Percentiles rank a stretch among this genome's conserved stretches.
Conservation (phyloP, 768 basidiomycete genomes). For the Leccinellum rugosiceps region DNA sequence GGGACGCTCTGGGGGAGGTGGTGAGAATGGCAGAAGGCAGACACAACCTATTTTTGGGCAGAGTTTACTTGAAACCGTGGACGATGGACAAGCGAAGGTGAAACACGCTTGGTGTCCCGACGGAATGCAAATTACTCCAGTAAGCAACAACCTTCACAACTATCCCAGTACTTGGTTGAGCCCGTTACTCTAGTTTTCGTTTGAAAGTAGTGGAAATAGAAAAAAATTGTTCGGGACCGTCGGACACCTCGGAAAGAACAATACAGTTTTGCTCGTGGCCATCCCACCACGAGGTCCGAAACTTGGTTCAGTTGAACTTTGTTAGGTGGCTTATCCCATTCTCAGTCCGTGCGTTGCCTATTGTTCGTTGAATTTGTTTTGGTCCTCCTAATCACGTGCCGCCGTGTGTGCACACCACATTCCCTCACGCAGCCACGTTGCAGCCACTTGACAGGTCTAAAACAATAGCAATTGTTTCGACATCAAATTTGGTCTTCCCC, state of each 20-base stretch:
- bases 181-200: constrained; percentile 1
- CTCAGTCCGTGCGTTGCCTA: constrained; percentile 7
- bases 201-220: not conserved
- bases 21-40: constrained; percentile 59
- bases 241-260: constrained; percentile 8
- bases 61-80: constrained; percentile 34
- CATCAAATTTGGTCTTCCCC: constrained; percentile 4
- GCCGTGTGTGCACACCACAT: not conserved
- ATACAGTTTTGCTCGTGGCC: constrained; percentile 12
- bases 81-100: constrained; percentile 8
- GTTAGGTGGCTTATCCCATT: not conserved
- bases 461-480: constrained; percentile 32
- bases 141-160: constrained; percentile 5
- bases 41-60: constrained; percentile 48
- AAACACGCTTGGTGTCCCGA: not conserved
- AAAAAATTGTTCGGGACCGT: not conserved
- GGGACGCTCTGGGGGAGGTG: constrained; percentile 50
- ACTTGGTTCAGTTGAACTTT: constrained; percentile 6
- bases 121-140: not conserved
- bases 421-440: not conserved
- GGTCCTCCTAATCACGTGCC: constrained; percentile 19
- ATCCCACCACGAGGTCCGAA: not conserved
- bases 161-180: not conserved
- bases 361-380: constrained; percentile 20
- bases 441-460: not conserved